These are phyloP conservation scores for Tetracladium marchalianum DNA, from an alignment of 495 filamentous ascomycete species.

Conservation along the genomic window DNA sequence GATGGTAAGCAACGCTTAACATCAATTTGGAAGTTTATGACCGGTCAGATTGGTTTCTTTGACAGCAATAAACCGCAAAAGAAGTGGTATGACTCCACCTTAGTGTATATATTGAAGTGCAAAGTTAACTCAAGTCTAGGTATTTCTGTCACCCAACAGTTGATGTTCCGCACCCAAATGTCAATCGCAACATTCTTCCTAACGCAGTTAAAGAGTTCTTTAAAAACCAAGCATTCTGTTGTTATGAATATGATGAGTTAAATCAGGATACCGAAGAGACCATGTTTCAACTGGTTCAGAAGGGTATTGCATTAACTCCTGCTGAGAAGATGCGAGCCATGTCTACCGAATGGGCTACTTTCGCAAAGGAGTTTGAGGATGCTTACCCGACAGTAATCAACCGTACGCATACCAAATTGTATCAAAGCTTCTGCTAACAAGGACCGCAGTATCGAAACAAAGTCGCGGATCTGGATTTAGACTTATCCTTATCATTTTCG, in stretches of 20 bases:
- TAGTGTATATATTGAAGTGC: too few relatives aligned
- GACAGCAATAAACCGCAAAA: conserved; percentile 22
- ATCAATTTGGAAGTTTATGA: conserved; percentile 33
- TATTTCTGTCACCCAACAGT: conserved; percentile 17
- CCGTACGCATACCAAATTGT: conserved; percentile 16
- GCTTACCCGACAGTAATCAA: conserved; percentile 26
- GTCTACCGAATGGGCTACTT: conserved; percentile 34
- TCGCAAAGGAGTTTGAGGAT: conserved; percentile 29
- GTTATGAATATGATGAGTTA: conserved; percentile 31
- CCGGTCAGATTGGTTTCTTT: conserved; percentile 31
- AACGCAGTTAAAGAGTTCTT: conserved; percentile 25
- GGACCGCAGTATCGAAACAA: conserved; percentile 19
- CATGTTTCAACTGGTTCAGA: conserved; percentile 37
- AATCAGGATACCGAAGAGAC: conserved; percentile 35
- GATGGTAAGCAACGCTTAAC: conserved; percentile 43
- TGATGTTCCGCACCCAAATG: conserved; percentile 10
- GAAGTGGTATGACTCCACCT: conserved; percentile 15
- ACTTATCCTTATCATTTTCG: conserved; percentile 19
- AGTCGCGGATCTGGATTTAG: conserved; percentile 26
- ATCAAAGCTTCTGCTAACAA: conserved; percentile 6
- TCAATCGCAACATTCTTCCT: conserved; percentile 22
- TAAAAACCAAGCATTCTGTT: conserved; percentile 25
- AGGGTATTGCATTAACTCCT: conserved; percentile 33
- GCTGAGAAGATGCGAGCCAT: conserved; percentile 40
- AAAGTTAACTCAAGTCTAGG: conserved; percentile 1